phyloP scores from a whole-genome alignment of 139 green algal genomes.

The Micractinium conductrix region DNA sequence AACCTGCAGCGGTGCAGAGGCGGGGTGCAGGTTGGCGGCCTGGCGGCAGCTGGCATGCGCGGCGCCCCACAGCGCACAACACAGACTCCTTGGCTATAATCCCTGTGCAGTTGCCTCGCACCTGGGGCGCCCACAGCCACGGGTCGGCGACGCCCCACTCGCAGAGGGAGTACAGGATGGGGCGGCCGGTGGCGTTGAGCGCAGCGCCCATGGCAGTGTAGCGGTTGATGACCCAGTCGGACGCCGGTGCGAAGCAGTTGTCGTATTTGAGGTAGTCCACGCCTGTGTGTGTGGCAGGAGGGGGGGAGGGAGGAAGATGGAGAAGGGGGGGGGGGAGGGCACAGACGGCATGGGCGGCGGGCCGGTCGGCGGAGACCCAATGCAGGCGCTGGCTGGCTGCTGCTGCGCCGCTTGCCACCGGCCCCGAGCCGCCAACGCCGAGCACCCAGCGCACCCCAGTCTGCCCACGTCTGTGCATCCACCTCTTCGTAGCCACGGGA shows the following conservation, averaged over 20 bases:
- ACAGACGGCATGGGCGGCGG: neutral
- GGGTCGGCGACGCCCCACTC: slow-evolving; percentile 74
- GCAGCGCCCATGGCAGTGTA: slow-evolving; percentile 50
- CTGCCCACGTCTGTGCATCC: slow-evolving; percentile 70
- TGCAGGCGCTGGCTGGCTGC: no score
- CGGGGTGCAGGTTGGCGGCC: neutral
- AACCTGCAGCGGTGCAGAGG: neutral
- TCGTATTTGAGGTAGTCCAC: slow-evolving; percentile 32
- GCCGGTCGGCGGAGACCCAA: no score
- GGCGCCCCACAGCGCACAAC: neutral
- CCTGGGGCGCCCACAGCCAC: slow-evolving; percentile 70
- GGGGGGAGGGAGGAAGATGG: no score
- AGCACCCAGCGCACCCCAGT: slow-evolving; percentile 57
- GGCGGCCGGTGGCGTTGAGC: slow-evolving; percentile 67
- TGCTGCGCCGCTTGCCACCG: no score
- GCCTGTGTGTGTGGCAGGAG: no score
- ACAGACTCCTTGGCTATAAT: no score
- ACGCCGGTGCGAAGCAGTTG: slow-evolving; percentile 16
- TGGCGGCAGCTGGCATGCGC: neutral
- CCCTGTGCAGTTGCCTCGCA: neutral
- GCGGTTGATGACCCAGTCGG: slow-evolving; percentile 15
- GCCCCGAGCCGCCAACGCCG: no score
- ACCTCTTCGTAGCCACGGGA: slow-evolving; percentile 66
- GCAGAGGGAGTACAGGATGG: slow-evolving; percentile 79
- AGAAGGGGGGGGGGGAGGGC: neutral